phyloP scores from a whole-genome alignment of 441 rosid species.

The Euphorbia schlechtendalii region DNA sequence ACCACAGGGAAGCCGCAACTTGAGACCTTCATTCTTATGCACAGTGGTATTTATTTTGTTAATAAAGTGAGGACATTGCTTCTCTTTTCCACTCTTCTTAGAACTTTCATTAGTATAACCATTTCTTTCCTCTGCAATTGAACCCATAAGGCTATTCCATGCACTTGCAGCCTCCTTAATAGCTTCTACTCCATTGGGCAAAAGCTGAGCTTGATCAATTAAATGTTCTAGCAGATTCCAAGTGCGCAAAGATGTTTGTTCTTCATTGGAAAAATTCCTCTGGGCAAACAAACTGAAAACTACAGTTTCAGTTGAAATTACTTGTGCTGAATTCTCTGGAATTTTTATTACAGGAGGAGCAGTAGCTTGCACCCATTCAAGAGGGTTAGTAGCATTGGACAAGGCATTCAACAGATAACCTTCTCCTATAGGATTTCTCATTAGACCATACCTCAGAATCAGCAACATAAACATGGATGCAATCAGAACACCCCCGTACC shows the following conservation, averaged over 20 bases:
- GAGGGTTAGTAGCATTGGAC: constrained; percentile 63
- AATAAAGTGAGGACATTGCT: constrained; percentile 85
- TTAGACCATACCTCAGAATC: constrained; percentile 54
- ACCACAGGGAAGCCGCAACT: constrained; percentile 79
- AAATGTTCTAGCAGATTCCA: constrained; percentile 64
- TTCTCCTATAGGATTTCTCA: constrained; percentile 55
- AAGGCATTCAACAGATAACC: constrained; percentile 38
- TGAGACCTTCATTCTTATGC: constrained; percentile 34
- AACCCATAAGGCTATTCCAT: constrained; percentile 69
- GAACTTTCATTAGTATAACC: constrained; percentile 42
- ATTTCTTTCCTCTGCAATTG: constrained; percentile 54
- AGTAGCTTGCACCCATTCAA: constrained; percentile 57
- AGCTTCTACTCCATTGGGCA: constrained; percentile 75
- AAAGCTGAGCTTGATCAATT: constrained; percentile 56
- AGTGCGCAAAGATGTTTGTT: constrained; percentile 53
- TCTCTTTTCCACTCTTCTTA: constrained; percentile 44
- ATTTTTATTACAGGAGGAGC: constrained; percentile 45
- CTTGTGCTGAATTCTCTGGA: constrained; percentile 50
- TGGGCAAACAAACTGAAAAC: constrained; percentile 49
- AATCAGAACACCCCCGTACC: constrained; percentile 65
- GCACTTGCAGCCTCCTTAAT: constrained; percentile 89
- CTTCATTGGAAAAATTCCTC: constrained; percentile 58
- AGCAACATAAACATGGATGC: constrained; percentile 69
- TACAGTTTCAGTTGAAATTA: constrained; percentile 47
- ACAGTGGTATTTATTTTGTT: constrained; percentile 76